Percentiles rank a stretch among this genome's conserved stretches.
Conservation (phyloP, 2,329 filamentous ascomycete species). For the Arachnopeziza araneosa region DNA sequence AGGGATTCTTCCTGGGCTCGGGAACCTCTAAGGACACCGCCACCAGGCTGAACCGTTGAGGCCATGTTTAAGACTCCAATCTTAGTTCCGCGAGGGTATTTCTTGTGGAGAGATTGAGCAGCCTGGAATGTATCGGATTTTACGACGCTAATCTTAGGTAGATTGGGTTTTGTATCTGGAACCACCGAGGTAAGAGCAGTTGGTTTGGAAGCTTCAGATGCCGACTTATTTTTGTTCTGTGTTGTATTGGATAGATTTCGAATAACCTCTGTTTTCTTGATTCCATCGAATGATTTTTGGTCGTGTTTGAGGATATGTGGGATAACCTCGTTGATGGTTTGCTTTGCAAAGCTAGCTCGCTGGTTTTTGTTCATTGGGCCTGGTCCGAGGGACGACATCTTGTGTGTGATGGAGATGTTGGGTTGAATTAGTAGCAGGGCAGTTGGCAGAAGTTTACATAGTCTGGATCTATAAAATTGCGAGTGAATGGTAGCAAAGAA, state of each 20-base stretch:
- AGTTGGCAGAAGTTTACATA: not conserved
- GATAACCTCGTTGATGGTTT: conserved; percentile 20
- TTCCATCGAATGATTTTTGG: conserved; percentile 9
- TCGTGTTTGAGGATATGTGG: conserved; percentile 18
- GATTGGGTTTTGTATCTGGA: not conserved
- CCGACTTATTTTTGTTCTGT: not conserved
- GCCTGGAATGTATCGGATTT: conserved; percentile 54
- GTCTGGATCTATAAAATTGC: not conserved
- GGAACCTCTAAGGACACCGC: conserved; percentile 57
- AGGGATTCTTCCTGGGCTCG: conserved; percentile 65
- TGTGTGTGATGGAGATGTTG: not conserved
- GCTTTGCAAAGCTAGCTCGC: conserved; percentile 20
- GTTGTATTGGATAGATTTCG: conserved; percentile 7
- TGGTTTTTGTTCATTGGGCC: conserved; percentile 9
- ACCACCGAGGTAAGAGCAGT: not conserved
- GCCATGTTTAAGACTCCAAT: conserved; percentile 59
- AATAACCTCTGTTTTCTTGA: conserved; percentile 15
- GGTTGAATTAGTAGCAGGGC: not conserved
- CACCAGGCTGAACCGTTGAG: conserved; percentile 51
- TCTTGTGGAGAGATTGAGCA: conserved; percentile 38
- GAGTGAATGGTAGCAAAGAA: not conserved
- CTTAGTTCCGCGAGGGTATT: conserved; percentile 24
- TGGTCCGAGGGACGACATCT: not conserved
- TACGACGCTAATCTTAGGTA: conserved; percentile 34
- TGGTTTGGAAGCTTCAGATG: not conserved